These are phyloP conservation scores for Barnettozyma wickerhamii DNA, from an alignment of 805 yeast species.

Conservation along the genomic window DNA sequence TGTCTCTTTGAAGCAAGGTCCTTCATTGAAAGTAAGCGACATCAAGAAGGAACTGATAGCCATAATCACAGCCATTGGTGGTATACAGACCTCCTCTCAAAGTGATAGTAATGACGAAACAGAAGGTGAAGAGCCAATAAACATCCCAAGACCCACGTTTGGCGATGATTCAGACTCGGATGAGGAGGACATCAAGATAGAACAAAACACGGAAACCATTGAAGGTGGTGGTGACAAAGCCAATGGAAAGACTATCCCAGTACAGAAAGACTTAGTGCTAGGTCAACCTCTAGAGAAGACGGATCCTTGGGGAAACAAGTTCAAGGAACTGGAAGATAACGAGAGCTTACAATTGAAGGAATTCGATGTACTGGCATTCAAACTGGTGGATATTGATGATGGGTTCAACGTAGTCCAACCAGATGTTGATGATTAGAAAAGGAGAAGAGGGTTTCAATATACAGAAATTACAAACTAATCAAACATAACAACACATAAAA, in stretches of 20 bases:
- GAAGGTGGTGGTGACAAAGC: slow-evolving; percentile 1
- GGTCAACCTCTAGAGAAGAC: slow-evolving; percentile 19
- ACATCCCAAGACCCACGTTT: slow-evolving; percentile 36
- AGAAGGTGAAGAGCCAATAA: slow-evolving; percentile 26
- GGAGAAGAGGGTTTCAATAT: not conserved
- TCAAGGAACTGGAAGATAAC: slow-evolving; percentile 15
- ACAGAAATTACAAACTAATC: not conserved
- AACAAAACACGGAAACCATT: slow-evolving; percentile 5
- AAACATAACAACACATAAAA: not conserved
- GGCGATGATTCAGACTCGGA: slow-evolving; percentile 29
- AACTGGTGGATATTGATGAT: slow-evolving; percentile 17
- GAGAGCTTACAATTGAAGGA: slow-evolving; percentile 12
- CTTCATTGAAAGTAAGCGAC: slow-evolving; percentile 16
- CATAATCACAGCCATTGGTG: slow-evolving; percentile 46
- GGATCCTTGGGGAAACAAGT: slow-evolving; percentile 19
- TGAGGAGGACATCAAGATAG: slow-evolving; percentile 17
- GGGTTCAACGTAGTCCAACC: slow-evolving; percentile 16
- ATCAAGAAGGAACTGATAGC: slow-evolving; percentile 30
- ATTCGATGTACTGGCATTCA: slow-evolving; percentile 18
- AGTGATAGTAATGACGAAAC: slow-evolving; percentile 15
- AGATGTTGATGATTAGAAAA: slow-evolving; percentile 11
- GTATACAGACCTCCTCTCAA: slow-evolving; percentile 18
- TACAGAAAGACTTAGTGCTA: slow-evolving; percentile 10
- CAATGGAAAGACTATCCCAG: slow-evolving; percentile 5
- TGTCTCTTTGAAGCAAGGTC: slow-evolving; percentile 17